Evolutionary conservation across 352 stramenopile species (phyloP), one percentile per base, ranked within the genome.

Genomic region (Aphanomyces invadans): DNA sequence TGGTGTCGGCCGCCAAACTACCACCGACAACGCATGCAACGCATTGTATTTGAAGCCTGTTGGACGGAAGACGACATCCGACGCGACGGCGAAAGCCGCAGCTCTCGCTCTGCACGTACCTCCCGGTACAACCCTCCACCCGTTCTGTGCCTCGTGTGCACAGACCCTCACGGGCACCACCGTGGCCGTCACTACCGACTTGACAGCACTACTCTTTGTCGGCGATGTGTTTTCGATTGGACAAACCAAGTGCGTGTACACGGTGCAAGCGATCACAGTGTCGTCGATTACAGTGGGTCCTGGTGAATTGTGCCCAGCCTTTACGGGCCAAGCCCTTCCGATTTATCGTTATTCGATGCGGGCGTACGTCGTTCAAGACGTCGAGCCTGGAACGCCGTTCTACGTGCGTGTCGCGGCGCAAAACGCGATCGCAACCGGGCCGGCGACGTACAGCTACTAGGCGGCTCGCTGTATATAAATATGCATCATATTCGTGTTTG

Each of bases 401-500:
- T 90, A 83, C 56, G 76, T 91, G 19, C 70, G 83, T 33, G 63
- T 94, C 19, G 72, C 74, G 25, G 80, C 84, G 1, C 66, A 89
- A 4, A 92, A 92, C 71, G 61, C 46, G 15, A 63, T 87, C 52
- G 86, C 84, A 42, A 59, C 69, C 25, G 79, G 86, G 42, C 70
- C 74, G 12, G 42, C 60, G 23, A 67, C 56, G 17, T 67, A 67
- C 28, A 67, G 60, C 32, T 67, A 67, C 42, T 67, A 59, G 36
- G 1, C 19, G n/a, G n/a, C n/a, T n/a, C n/a, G n/a, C n/a, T n/a
- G n/a, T n/a, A n/a, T n/a, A n/a, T n/a, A n/a, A n/a, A n/a, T n/a
- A n/a, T n/a, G n/a, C n/a, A n/a, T n/a, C n/a, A n/a, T n/a, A n/a
- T n/a, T n/a, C n/a, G n/a, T n/a, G n/a, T n/a, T n/a, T n/a, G n/a